Base-by-base conservation (phyloP, 176 grass and related monocot species). In the Aegilops speltoides region DNA sequence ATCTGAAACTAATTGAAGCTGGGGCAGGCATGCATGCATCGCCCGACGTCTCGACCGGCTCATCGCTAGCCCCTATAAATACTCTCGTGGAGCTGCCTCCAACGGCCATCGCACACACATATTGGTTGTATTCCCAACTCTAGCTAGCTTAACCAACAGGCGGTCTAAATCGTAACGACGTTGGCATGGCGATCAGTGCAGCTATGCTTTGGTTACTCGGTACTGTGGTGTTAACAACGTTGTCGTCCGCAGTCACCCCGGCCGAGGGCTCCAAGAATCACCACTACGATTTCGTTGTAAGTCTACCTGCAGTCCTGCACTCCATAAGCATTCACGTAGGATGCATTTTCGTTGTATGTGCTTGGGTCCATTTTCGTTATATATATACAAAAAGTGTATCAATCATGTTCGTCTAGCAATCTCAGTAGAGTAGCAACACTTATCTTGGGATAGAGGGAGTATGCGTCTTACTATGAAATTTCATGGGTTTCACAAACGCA, bases 251-350 rank as follows among this genome's bases (percentile, higher is more conserved):
- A 26, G 66, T 43, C 79, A 66, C 24, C 33, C 80, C 89, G 7
- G 32, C 33, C 10, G 65, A 75, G 66, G 80, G 66, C 9, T 73
- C 67, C 84, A 87, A 72, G 79, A 29, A 25, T 13, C 86, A 32
- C 12, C 89, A 83, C 75, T 84, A 90, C 25, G 89, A 90, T 83
- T 90, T 90, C 75, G 20, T 67, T 11, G 89, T 90, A 83, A 90
- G 89, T 62, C 46, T 25, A 20, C n/a, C 3, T 10, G 6, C 54
- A 24, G 2, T 19, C 54, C 1, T 10, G 6, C 54, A 24, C 8
- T 19, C 54, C 0, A 10, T 7, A 4, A 50, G 15, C 46, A 50
- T 61, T 17, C 20, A 59, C 2, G 6, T 56, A 20, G 5, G 31
- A 31, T 31, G 31, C 52, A 54, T 54, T 54, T 5, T 52, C 0